A percentile compares a stretch with the other conserved stretches of the same genome.
phyloP scores from a whole-genome alignment of 306 rosid genomes.

The Cucurbita moschata region DNA sequence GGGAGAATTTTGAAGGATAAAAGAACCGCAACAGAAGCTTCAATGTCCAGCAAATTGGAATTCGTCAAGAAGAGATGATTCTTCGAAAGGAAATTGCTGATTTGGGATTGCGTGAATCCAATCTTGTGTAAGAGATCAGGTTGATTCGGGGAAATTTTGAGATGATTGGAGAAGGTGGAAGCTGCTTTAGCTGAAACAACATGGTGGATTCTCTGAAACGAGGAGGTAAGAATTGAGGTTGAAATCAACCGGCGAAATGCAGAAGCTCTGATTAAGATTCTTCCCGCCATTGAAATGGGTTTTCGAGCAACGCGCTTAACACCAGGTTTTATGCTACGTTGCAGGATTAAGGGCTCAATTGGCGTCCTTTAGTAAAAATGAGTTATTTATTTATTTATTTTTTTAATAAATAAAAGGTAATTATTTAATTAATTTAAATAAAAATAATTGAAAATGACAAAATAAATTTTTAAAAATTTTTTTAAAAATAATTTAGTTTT shows the following conservation, averaged over 20 bases:
- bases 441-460: too few relatives aligned
- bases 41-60: conserved; percentile 18
- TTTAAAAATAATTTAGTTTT: too few relatives aligned
- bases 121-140: conserved; percentile 39
- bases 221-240: background rate
- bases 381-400: too few relatives aligned
- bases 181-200: conserved; percentile 13
- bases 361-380: too few relatives aligned
- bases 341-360: too few relatives aligned
- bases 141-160: background rate
- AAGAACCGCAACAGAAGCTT: conserved; percentile 35
- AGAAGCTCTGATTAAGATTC: background rate
- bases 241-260: background rate
- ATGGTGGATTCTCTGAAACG: background rate
- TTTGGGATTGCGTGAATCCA: conserved; percentile 50
- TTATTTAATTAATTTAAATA: too few relatives aligned
- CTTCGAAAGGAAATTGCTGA: conserved; percentile 25
- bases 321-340: background rate
- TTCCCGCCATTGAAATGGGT: conserved; percentile 4
- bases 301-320: background rate
- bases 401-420: too few relatives aligned
- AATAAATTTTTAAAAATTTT: too few relatives aligned
- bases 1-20: conserved; percentile 42
- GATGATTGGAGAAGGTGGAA: conserved; percentile 11
- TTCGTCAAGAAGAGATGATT: conserved; percentile 28